phyloP scores from a whole-genome alignment of 306 rosid genomes.

The Canavalia ensiformis region DNA sequence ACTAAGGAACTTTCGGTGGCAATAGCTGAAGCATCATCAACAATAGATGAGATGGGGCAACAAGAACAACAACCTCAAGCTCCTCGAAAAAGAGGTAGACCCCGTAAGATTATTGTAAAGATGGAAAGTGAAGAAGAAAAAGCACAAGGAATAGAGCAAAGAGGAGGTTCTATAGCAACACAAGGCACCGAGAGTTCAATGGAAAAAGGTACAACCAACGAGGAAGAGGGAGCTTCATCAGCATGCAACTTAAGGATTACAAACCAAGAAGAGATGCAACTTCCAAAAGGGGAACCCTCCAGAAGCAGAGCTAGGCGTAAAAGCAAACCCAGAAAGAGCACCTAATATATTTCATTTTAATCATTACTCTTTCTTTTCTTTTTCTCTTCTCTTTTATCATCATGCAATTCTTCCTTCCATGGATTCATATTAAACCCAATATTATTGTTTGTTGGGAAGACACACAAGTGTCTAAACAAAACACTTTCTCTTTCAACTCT shows the following conservation, averaged over 20 bases:
- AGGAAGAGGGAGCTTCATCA: conserved; percentile 47
- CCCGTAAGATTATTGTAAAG: conserved; percentile 72
- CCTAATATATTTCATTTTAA: conserved; percentile 39
- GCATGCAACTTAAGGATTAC: conserved; percentile 32
- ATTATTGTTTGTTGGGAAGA: too few relatives aligned
- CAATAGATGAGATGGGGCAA: conserved; percentile 55
- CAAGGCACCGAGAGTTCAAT: conserved; percentile 47
- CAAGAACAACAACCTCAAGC: conserved; percentile 53
- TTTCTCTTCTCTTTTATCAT: conserved; percentile 15
- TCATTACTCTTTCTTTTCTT: neutral
- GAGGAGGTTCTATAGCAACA: conserved; percentile 4
- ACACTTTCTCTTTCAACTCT: neutral
- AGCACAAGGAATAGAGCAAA: neutral
- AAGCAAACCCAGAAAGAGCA: conserved; percentile 93
- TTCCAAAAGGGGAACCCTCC: conserved; percentile 52
- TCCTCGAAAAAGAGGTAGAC: conserved; percentile 89
- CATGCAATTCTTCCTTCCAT: conserved; percentile 10
- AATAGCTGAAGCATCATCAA: conserved; percentile 79
- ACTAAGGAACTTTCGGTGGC: conserved; percentile 80
- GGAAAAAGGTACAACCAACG: conserved; percentile 48
- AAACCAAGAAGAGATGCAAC: conserved; percentile 41
- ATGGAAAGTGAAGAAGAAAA: conserved; percentile 44
- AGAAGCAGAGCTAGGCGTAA: conserved; percentile 82
- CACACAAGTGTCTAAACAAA: neutral
- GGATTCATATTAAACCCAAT: too few relatives aligned